Evolutionary conservation across 352 stramenopile genomes (phyloP), one percentile per base, ranked within the genome.

Genomic region (Pythium folliculosum): DNA sequence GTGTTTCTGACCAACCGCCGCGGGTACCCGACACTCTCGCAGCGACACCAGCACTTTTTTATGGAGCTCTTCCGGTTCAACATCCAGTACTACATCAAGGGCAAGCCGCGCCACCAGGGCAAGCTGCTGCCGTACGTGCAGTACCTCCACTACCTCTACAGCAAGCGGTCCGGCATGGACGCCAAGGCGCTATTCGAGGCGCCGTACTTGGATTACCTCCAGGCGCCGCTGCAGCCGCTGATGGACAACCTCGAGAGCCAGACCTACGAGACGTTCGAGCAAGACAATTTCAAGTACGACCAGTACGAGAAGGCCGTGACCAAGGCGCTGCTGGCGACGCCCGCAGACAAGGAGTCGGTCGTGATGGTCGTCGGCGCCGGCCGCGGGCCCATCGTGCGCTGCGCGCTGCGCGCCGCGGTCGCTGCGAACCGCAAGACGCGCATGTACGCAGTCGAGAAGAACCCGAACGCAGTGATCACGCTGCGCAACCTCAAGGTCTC

Each of bases 241-340:
- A 97, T 96, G 80, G 97, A 99, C 89, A 98, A 99, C 79, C 82
- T 99, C 30, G 96, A 99, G 76, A 98, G 94, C 60, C 88, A 97
- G 65, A 99, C 97, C 52, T 99, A 99, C 81, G 97, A 99, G 82
- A 98, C 93, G 0, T 99, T 99, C 73, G 97, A 99, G 71, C 96
- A 97, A 75, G 97, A 99, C 81, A 92, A 94, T 1, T 97, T 99
- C 71, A 99, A 99, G 78, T 99, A 99, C 74, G 77, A 87, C n/a
- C 86, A 93, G 62, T 99, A 99, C 78, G 89, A 99, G 71, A 80
- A 92, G 51, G 97, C 97, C 6, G 84, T 99, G 40, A 86, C 77
- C 0, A 78, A 89, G 63, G 91, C 90, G 5, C 77, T 98, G 19
- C 56, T 70, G 49, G 70, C 77, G 35, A 91, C 82, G 0, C 73